Evolutionary conservation across 371 early-diverging fungal genomes (phyloP), one percentile per base, ranked within the genome.

Genomic region (Rhizopus microsporus): DNA sequence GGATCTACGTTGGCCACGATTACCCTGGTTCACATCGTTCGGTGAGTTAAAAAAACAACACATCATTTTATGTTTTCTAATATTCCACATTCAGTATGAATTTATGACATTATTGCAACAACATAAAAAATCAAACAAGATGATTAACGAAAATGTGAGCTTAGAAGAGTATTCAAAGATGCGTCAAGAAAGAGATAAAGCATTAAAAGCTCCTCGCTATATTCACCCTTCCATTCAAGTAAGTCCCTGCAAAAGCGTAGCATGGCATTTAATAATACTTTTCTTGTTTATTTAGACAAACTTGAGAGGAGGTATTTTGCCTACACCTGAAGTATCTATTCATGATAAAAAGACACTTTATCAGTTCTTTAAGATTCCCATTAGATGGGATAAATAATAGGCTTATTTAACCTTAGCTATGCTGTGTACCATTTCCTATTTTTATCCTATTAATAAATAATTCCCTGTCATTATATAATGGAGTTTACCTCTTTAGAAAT

Each of bases 401-500:
- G 33, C 56, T 67, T 79, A 87, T 71, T 83, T 85, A 33, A 80
- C 83, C 61, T 86, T 86, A 39, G 86, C 85, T 57, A 89, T 87
- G 54, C 84, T 86, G 73, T 90, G 88, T 31, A 93, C 87, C 83
- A 91, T 91, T 82, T 91, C 90, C 74, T 77, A 61, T 44, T 15
- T n/a, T n/a, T 43, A 43, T 13, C 7, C 38, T 10, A 37, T 37
- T 37, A 37, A 37, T 37, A 37, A 37, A 17, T 7, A 46, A 12
- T 9, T 23, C 5, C 29, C 8, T 9, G 9, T 4, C 15, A 29
- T 5, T 29, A 29, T 17, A 10, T 68, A 13, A 31, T 15, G 7
- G 10, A 10, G 42, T 44, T 62, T 69, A 74, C 78, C 67, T 98
- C 99, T 82, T 98, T 98, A 42, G 93, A 88, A 62, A 98, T 97